phyloP scores from a whole-genome alignment of 2,329 filamentous ascomycete genomes.

The Mariannaea elegans region DNA sequence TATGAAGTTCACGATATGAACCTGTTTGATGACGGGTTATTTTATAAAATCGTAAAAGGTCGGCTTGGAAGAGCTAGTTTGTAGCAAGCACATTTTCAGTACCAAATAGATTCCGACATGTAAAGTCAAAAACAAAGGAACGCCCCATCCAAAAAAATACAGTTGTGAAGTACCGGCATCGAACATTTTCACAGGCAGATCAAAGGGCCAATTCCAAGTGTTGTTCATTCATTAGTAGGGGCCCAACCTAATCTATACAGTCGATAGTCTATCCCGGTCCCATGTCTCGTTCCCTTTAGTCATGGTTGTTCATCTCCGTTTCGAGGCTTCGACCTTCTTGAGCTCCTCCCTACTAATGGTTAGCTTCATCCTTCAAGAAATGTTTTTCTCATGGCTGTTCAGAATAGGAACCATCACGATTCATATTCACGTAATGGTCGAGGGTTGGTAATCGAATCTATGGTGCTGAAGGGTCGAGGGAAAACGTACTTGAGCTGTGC shows the following conservation, averaged over 20 bases:
- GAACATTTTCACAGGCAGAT: neutral
- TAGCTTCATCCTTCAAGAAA: slow-evolving; percentile 7
- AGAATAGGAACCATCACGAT: neutral
- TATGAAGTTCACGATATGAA: slow-evolving; percentile 30
- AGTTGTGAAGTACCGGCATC: slow-evolving; percentile 25
- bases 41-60: slow-evolving; percentile 42
- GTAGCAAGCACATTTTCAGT: slow-evolving; percentile 42
- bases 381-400: neutral
- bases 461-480: slow-evolving; percentile 1
- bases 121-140: slow-evolving; percentile 21
- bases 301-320: slow-evolving; percentile 60
- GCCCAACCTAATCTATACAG: slow-evolving; percentile 33
- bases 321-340: slow-evolving; percentile 87
- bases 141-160: slow-evolving; percentile 33
- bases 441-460: neutral
- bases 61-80: slow-evolving; percentile 47
- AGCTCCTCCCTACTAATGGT: slow-evolving; percentile 76
- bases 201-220: slow-evolving; percentile 8
- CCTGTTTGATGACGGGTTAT: slow-evolving; percentile 43
- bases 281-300: slow-evolving; percentile 33
- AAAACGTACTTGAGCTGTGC: slow-evolving; percentile 84
- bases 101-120: slow-evolving; percentile 15
- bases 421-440: neutral
- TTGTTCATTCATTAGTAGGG: slow-evolving; percentile 32
- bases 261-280: slow-evolving; percentile 30